A percentile compares a stretch with the other conserved stretches of the same genome.
These are phyloP conservation scores for Ilex paraguariensis DNA, from an alignment of 305 asterid genomes.

Conservation along the genomic window DNA sequence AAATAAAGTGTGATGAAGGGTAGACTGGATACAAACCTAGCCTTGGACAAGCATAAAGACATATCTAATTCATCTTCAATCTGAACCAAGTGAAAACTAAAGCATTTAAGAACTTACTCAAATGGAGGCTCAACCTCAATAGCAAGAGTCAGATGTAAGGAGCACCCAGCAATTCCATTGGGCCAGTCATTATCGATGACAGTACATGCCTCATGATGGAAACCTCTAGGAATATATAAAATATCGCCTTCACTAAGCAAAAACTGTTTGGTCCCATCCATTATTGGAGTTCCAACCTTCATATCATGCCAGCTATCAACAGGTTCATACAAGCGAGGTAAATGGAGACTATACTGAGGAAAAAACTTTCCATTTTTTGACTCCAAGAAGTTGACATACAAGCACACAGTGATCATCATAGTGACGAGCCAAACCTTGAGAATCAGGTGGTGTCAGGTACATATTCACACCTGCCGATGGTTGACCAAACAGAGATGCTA, in stretches of 20 bases:
- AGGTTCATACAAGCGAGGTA: constrained; percentile 71
- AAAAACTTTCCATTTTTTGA: constrained; percentile 57
- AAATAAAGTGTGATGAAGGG: too few relatives aligned
- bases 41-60: too few relatives aligned
- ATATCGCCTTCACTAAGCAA: constrained; percentile 72
- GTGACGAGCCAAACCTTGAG: constrained; percentile 82
- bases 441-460: constrained; percentile 71
- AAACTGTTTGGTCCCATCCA: constrained; percentile 35
- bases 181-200: constrained; percentile 24
- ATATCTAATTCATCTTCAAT: too few relatives aligned
- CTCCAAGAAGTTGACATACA: constrained; percentile 71
- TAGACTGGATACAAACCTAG: too few relatives aligned
- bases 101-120: constrained; percentile 44
- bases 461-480: constrained; percentile 81
- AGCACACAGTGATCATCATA: constrained; percentile 84
- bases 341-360: constrained; percentile 31
- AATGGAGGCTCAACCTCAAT: constrained; percentile 84
- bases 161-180: constrained; percentile 32
- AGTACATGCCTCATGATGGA: constrained; percentile 68
- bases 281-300: constrained; percentile 20
- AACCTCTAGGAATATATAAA: constrained; percentile 78
- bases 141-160: constrained; percentile 79
- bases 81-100: too few relatives aligned
- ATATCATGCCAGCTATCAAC: constrained; percentile 15
- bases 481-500: constrained; percentile 76